Base-by-base conservation (phyloP, 306 rosid genomes). In the Dalbergia oliveri region DNA sequence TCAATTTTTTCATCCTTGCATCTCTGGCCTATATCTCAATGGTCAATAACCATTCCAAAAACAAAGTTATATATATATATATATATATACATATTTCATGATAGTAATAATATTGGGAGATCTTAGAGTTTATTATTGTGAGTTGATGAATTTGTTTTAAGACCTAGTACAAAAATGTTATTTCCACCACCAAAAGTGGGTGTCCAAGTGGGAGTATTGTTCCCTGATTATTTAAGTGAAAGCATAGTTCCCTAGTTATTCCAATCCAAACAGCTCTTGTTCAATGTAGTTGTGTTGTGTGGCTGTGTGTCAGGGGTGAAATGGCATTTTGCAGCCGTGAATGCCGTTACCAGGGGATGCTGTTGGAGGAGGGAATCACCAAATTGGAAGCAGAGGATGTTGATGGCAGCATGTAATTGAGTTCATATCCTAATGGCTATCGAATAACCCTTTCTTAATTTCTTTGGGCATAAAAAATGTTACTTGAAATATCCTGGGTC, bases 301-400 rank as follows among this genome's bases (percentile, higher is more conserved):
- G 44, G 12, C 15, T 56, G 56, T 56, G 23, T 69, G 71, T 26
- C 87, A 92, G 95, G 78, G 97, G 93, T 12, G 95, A 92, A 62
- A 85, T 77, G 76, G 97, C 94, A 14, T 92, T 89, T 73, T 92
- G 97, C 87, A 92, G 97, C 84, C 68, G 72, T 56, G 90, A 90
- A 31, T 92, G 97, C 81, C 89, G 94, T 6, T 63, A 72, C 67
- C 74, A 84, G 76, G 92, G 82, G 73, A 90, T 92, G 81, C 8
- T 84, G 70, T 21, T 88, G 71, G 91, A 84, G 31, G 31, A 26
- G 31, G 31, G 31, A 2, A 26, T 26, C 31, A 26, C 31, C 31
- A 26, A 26, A 26, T 26, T 26, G 31, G 31, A 26, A 26, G 45
- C 88, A 86, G 50, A 86, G 66, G 18, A 72, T 69, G 66, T 79